These are phyloP conservation scores for Henckelia pumila DNA, from an alignment of 257 asterid genomes.

Conservation along the genomic window DNA sequence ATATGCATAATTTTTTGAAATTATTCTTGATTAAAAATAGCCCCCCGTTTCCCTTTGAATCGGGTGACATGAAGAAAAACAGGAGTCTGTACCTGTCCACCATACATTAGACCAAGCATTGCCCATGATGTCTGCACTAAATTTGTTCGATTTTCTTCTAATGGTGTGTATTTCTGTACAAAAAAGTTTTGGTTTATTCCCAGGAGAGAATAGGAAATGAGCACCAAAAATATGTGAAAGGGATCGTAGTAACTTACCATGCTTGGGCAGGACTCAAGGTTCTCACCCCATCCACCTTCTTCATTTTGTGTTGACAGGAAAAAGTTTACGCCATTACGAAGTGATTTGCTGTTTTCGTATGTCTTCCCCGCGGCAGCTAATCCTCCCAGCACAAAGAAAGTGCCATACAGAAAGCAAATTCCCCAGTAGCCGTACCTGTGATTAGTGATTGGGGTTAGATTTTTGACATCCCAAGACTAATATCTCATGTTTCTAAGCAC, in stretches of 20 bases:
- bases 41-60: not conserved
- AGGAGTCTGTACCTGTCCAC: slow-evolving; percentile 55
- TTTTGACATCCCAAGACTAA: not conserved
- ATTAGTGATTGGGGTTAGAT: not conserved
- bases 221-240: not conserved
- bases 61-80: not conserved
- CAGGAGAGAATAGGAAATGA: not conserved
- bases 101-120: slow-evolving; percentile 71
- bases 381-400: slow-evolving; percentile 57
- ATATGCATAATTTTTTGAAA: not conserved
- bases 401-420: slow-evolving; percentile 70
- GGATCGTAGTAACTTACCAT: slow-evolving; percentile 41
- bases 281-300: slow-evolving; percentile 93
- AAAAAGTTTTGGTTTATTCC: not conserved
- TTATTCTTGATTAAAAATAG: not conserved
- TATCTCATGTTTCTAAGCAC: not conserved
- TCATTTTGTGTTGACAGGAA: slow-evolving; percentile 58
- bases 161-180: slow-evolving; percentile 64
- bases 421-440: slow-evolving; percentile 84
- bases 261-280: slow-evolving; percentile 73
- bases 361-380: slow-evolving; percentile 55
- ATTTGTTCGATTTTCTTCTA: slow-evolving; percentile 73
- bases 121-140: slow-evolving; percentile 87
- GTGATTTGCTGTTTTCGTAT: slow-evolving; percentile 45
- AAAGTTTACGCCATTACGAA: slow-evolving; percentile 54